These are phyloP conservation scores for Lactarius hatsudake DNA, from an alignment of 768 basidiomycete species.

Conservation along the genomic window DNA sequence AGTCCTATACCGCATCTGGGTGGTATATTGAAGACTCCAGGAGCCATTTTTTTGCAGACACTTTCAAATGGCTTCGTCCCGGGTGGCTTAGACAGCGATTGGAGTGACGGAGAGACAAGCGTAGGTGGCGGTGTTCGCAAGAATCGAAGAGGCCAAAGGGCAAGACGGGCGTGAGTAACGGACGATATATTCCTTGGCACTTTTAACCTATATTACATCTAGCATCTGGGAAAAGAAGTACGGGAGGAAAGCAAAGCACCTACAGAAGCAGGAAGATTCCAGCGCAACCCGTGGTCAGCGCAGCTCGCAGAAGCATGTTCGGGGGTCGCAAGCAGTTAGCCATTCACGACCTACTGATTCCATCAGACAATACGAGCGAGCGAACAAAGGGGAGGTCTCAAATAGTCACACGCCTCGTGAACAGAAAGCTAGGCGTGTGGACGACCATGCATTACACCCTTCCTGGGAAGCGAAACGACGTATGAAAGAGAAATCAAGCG, in stretches of 20 bases:
- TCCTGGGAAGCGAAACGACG: slow-evolving; percentile 95
- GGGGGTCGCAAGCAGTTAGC: neutral
- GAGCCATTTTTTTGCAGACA: slow-evolving; percentile 74
- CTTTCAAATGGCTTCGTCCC: slow-evolving; percentile 81
- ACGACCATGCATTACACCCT: slow-evolving; percentile 68
- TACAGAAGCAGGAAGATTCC: slow-evolving; percentile 54
- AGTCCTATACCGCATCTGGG: neutral
- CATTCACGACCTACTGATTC: slow-evolving; percentile 1
- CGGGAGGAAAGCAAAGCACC: slow-evolving; percentile 86
- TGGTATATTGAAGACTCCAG: slow-evolving; percentile 19
- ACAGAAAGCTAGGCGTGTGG: slow-evolving; percentile 22
- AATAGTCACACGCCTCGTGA: slow-evolving; percentile 12
- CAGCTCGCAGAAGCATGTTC: slow-evolving; percentile 1
- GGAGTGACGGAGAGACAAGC: slow-evolving; percentile 60
- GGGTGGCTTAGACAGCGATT: slow-evolving; percentile 76
- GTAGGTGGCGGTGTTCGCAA: slow-evolving; percentile 51
- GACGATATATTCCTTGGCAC: neutral
- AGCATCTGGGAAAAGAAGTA: slow-evolving; percentile 99
- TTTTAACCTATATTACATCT: neutral
- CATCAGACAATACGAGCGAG: neutral
- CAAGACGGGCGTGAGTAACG: slow-evolving; percentile 82
- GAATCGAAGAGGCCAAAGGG: slow-evolving; percentile 90
- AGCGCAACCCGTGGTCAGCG: neutral
- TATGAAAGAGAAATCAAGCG: slow-evolving; percentile 65
- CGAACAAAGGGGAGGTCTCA: neutral